phyloP scores from a whole-genome alignment of 2,329 filamentous ascomycete species.

The Aspergillus aculeatus region DNA sequence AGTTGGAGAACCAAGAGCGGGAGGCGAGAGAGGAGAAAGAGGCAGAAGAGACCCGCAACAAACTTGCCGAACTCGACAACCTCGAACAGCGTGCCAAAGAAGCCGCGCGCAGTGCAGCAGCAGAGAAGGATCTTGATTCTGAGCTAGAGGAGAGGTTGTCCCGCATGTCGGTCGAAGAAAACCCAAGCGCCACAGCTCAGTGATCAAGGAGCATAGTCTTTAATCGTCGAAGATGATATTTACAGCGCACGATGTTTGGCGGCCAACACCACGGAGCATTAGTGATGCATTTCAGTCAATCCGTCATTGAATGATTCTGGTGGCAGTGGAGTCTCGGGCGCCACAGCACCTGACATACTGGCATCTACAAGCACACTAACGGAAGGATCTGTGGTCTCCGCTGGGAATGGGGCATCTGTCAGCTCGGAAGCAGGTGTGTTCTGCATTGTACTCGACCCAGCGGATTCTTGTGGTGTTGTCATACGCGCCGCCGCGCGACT shows the following conservation, averaged over 20 bases:
- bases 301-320: slow-evolving; percentile 12
- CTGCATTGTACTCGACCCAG: slow-evolving; percentile 6
- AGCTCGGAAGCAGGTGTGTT: slow-evolving; percentile 2
- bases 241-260: not conserved
- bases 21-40: slow-evolving; percentile 50
- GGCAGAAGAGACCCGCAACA: slow-evolving; percentile 49
- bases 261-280: not conserved
- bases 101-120: slow-evolving; percentile 33
- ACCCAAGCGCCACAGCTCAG: slow-evolving; percentile 23
- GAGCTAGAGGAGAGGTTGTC: slow-evolving; percentile 41
- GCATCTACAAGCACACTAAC: slow-evolving; percentile 4
- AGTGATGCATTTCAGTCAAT: slow-evolving; percentile 3
- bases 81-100: slow-evolving; percentile 44
- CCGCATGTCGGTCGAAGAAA: slow-evolving; percentile 43
- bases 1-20: slow-evolving; percentile 63
- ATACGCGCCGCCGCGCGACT: slow-evolving; percentile 29
- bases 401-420: not conserved
- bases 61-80: slow-evolving; percentile 50
- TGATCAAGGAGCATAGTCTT: slow-evolving; percentile 8
- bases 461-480: slow-evolving; percentile 25
- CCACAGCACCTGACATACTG: slow-evolving; percentile 4
- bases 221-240: not conserved
- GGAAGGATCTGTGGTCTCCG: slow-evolving; percentile 2
- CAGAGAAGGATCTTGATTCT: slow-evolving; percentile 29
- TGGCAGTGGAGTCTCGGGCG: slow-evolving; percentile 3